Percentiles rank a stretch among this genome's conserved stretches.
Conservation (phyloP, 768 basidiomycete genomes). For the Boletus rubroflammeus region DNA sequence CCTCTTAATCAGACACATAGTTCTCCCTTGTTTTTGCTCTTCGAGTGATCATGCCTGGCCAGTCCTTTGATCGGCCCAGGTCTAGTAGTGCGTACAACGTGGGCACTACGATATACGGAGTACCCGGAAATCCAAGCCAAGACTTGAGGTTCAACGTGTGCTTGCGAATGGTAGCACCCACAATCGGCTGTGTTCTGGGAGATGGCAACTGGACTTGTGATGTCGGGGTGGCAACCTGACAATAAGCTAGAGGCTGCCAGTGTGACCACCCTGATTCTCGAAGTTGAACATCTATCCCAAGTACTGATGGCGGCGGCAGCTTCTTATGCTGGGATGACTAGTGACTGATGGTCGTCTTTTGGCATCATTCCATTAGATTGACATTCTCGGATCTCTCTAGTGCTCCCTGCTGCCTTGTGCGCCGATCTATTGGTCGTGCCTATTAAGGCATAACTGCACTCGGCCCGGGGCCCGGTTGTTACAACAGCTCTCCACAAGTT, state of each 20-base stretch:
- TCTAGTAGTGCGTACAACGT: background rate
- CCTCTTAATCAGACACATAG: conserved; percentile 16
- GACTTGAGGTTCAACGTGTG: background rate
- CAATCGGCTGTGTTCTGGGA: no score
- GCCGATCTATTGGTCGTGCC: background rate
- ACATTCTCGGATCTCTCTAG: background rate
- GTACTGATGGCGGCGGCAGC: no score
- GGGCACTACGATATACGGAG: background rate
- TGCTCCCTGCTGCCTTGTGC: background rate
- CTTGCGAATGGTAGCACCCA: background rate
- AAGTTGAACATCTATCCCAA: no score
- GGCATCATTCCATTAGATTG: background rate
- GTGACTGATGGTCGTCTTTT: background rate
- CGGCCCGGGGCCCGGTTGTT: no score
- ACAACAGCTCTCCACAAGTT: background rate
- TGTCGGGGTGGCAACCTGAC: background rate
- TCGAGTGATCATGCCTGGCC: background rate
- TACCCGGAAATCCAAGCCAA: background rate
- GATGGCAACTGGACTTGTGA: background rate
- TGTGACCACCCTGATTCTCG: no score
- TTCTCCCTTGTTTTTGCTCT: background rate
- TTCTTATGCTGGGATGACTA: background rate
- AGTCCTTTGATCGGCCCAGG: background rate
- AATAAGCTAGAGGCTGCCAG: background rate
- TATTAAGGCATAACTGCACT: background rate